Conservation (phyloP, 441 rosid genomes). For the Erysimum cheiri region DNA sequence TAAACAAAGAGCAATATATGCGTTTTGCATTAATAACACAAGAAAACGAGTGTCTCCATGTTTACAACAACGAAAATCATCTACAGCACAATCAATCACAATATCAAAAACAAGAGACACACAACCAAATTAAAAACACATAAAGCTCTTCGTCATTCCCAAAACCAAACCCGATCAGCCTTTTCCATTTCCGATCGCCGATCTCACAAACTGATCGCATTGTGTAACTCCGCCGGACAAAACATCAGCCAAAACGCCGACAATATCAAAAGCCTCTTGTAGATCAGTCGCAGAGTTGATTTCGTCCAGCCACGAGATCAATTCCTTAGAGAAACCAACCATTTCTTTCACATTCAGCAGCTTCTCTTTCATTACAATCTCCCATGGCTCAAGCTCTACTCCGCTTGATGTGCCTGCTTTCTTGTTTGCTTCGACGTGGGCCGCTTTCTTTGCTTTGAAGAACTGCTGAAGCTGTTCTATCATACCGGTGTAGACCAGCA, state of each 20-base stretch:
- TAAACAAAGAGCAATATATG: conserved; percentile 38
- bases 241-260: conserved; percentile 82
- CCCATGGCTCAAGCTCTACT: conserved; percentile 83
- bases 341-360: conserved; percentile 80
- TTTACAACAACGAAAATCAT: conserved; percentile 29
- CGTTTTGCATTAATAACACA: conserved; percentile 31
- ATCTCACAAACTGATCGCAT: conserved; percentile 86
- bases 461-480: conserved; percentile 94
- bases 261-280: conserved; percentile 93
- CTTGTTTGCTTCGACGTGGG: conserved; percentile 41
- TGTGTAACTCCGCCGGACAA: conserved; percentile 67
- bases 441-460: conserved; percentile 72
- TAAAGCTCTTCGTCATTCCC: conserved; percentile 25
- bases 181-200: conserved; percentile 83
- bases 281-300: conserved; percentile 78
- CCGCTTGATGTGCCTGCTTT: conserved; percentile 63
- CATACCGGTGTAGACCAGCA: conserved; percentile 97
- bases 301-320: conserved; percentile 90
- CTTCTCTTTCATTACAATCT: conserved; percentile 82
- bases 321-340: conserved; percentile 90
- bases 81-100: conserved; percentile 34
- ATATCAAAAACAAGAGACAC: conserved; percentile 26
- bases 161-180: conserved; percentile 46
- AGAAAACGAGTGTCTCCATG: conserved; percentile 20
- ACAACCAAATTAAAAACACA: conserved; percentile 9